These are phyloP conservation scores for Narthecium ossifragum DNA, from an alignment of 106 monocot genomes.

Conservation along the genomic window DNA sequence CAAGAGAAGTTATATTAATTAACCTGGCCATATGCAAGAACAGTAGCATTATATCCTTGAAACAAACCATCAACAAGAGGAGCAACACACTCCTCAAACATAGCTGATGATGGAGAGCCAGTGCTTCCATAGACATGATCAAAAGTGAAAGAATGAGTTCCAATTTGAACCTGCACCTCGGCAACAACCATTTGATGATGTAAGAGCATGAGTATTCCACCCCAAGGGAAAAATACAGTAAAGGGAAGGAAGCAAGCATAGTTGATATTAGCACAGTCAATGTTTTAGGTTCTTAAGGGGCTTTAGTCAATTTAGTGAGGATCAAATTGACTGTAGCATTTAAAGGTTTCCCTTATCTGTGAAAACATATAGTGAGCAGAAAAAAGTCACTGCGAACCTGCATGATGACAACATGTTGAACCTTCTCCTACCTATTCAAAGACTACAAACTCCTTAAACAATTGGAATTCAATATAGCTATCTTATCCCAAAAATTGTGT, in stretches of 20 bases:
- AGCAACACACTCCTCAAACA: slow-evolving; percentile 93
- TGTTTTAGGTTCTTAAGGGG: too few species aligned
- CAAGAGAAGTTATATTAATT: slow-evolving; percentile 2
- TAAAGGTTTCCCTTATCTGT: not conserved
- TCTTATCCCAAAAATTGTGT: too few species aligned
- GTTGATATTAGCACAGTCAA: not conserved
- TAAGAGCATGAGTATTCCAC: not conserved
- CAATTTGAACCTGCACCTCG: slow-evolving; percentile 81
- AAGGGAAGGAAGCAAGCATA: not conserved
- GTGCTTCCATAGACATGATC: slow-evolving; percentile 91
- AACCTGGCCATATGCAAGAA: slow-evolving; percentile 99
- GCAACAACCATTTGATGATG: not conserved
- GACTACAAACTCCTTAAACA: too few species aligned
- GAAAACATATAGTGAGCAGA: not conserved
- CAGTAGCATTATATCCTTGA: slow-evolving; percentile 99
- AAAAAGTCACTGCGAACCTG: too few species aligned
- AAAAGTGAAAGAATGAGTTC: slow-evolving; percentile 92
- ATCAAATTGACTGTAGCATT: too few species aligned
- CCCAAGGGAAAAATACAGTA: not conserved
- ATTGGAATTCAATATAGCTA: too few species aligned
- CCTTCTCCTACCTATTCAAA: too few species aligned
- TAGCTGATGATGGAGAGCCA: slow-evolving; percentile 66
- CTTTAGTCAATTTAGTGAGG: not conserved
- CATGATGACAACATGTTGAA: too few species aligned
- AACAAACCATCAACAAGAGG: slow-evolving; percentile 95